Evolutionary conservation across 2,329 filamentous ascomycete genomes (phyloP), one percentile per base, ranked within the genome.

Genomic region (Mycosphaerella arachidis): DNA sequence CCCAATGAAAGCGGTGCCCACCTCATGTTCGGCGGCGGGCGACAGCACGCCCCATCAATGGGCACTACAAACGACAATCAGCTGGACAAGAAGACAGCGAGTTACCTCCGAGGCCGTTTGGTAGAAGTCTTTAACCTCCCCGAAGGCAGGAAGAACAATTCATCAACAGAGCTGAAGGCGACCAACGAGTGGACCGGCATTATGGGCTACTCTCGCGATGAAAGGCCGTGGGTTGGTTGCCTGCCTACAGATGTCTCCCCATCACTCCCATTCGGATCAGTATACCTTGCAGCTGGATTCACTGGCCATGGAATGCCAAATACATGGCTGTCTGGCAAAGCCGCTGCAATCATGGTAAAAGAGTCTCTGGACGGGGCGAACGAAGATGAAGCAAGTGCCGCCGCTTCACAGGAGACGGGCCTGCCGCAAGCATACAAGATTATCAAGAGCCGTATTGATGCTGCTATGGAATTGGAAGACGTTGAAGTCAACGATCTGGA

Each of bases 191-290:
- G 90, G 90, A 90, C 87, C 1, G 90, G 90, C 0, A 88, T 92
- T 66, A 92, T 92, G 89, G 89, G 87, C 0, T 92, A 85, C 73
- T 86, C 84, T 31, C 77, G 85, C 6, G 90, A 92, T 71, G 77
- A 81, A 0, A 73, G 81, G 54, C 88, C 90, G 0, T 92, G 86
- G 86, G 86, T 92, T 1, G 90, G 89, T 0, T 74, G 76, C 9
- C 82, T 92, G n/a, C 85, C 86, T 0, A 71, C 6, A 65, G 82
- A 27, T 75, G 2, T 50, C 8, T 50, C 29, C 16, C 24, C 27
- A 18, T 12, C n/a, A 10, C 30, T 52, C n/a, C 27, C 27, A 20
- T 8, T 13, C 12, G 29, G 63, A 0, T 57, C 63, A 13, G 46
- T 72, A 1, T 75, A 66, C 60, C 64, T 74, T 16, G 59, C 71